phyloP scores from a whole-genome alignment of 805 yeast genomes.

The Cyberlindnera bimundalis region DNA sequence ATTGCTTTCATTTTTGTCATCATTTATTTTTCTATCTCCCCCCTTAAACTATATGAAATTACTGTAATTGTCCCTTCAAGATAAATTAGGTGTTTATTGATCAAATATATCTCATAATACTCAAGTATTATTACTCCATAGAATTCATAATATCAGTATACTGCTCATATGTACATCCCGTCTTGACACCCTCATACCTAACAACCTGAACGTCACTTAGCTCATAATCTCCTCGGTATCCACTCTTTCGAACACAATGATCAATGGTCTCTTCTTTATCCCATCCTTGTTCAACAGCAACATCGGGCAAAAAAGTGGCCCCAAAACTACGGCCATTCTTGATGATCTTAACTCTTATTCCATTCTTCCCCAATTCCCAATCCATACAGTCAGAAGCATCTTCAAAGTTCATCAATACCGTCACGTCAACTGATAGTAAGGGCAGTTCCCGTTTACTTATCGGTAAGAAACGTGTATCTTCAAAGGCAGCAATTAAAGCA shows the following conservation, averaged over 20 bases:
- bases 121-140: no score
- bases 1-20: no score
- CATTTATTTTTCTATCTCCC: no score
- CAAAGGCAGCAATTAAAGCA: conserved; percentile 47
- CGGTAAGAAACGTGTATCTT: conserved; percentile 77
- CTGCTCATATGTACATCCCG: conserved; percentile 38
- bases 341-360: conserved; percentile 59
- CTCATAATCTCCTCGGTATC: conserved; percentile 33
- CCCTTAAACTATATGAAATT: no score
- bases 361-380: conserved; percentile 85
- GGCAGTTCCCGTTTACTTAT: conserved; percentile 54
- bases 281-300: conserved; percentile 88
- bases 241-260: conserved; percentile 74
- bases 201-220: conserved; percentile 41
- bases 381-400: conserved; percentile 49
- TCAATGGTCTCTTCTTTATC: conserved; percentile 63
- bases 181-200: conserved; percentile 55
- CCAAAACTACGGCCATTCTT: conserved; percentile 40
- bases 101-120: no score
- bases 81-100: no score
- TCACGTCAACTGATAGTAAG: conserved; percentile 44
- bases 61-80: no score
- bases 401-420: conserved; percentile 59
- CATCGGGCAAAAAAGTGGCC: conserved; percentile 89
- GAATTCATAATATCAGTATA: conserved; percentile 20